These are phyloP conservation scores for Ormosia emarginata DNA, from an alignment of 306 rosid genomes.

Conservation along the genomic window DNA sequence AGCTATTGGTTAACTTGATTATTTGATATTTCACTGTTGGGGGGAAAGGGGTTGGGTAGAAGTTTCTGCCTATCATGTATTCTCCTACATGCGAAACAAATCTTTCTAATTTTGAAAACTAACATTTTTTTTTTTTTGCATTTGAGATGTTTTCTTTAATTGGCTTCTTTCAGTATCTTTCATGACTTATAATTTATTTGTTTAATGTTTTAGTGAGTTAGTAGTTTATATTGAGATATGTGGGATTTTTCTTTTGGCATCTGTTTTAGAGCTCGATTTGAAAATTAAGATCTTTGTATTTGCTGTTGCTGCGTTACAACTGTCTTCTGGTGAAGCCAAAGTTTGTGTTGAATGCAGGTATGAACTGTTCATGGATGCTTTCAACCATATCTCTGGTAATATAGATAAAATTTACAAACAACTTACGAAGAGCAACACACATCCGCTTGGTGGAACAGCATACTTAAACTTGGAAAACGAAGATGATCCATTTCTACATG, in stretches of 20 bases:
- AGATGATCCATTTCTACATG: slow-evolving; percentile 94
- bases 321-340: slow-evolving; percentile 15
- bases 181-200: background rate
- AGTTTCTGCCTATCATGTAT: background rate
- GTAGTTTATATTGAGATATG: background rate
- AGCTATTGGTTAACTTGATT: background rate
- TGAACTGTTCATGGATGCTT: slow-evolving; percentile 86
- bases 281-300: background rate
- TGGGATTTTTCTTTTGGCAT: background rate
- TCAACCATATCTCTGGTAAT: slow-evolving; percentile 72
- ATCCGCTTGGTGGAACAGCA: slow-evolving; percentile 93
- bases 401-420: slow-evolving; percentile 94
- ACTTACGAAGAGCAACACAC: slow-evolving; percentile 86
- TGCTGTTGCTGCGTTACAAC: background rate
- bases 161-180: background rate
- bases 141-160: background rate
- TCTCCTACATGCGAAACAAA: background rate
- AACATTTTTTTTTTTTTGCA: background rate
- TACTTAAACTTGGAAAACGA: slow-evolving; percentile 93
- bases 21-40: background rate
- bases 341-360: slow-evolving; percentile 58
- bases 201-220: background rate
- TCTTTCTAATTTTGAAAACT: background rate
- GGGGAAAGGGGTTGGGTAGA: background rate
- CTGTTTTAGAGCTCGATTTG: background rate